Evolutionary conservation across 176 grass and related monocot genomes (phyloP).

Genomic region (Bromus sterilis): DNA sequence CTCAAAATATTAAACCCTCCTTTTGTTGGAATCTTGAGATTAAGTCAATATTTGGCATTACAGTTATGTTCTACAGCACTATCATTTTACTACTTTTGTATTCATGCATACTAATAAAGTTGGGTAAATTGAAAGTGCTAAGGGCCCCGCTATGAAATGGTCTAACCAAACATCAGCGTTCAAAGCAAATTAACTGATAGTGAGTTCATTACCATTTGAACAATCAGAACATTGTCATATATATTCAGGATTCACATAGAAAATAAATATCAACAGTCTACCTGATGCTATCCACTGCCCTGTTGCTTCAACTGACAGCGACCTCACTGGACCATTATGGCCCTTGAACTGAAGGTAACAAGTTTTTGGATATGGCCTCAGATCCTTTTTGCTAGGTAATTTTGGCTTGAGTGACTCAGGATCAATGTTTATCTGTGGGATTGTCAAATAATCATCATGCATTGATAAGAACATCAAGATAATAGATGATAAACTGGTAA

Average conservation of each 20-base stretch:
- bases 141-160: not conserved
- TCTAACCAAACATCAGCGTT: not conserved
- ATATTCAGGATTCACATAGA: not conserved
- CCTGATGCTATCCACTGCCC: slow-evolving; percentile 94
- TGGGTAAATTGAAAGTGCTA: not conserved
- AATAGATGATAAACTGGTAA: not conserved
- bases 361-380: slow-evolving; percentile 88
- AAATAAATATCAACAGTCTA: slow-evolving; percentile 19
- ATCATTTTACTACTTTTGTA: not conserved
- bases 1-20: not conserved
- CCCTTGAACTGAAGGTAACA: slow-evolving; percentile 94
- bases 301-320: slow-evolving; percentile 72
- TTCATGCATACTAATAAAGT: not conserved
- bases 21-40: not conserved
- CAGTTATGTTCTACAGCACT: not conserved
- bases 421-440: slow-evolving; percentile 86
- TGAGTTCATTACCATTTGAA: not conserved
- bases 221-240: not conserved
- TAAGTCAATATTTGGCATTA: not conserved
- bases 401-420: slow-evolving; percentile 91
- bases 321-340: slow-evolving; percentile 67
- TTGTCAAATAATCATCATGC: slow-evolving; percentile 12
- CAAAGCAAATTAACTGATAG: not conserved
- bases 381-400: slow-evolving; percentile 91
- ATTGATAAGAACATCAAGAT: not conserved